Conservation (phyloP, 2,329 filamentous ascomycete species). For the Xylaria sp. region DNA sequence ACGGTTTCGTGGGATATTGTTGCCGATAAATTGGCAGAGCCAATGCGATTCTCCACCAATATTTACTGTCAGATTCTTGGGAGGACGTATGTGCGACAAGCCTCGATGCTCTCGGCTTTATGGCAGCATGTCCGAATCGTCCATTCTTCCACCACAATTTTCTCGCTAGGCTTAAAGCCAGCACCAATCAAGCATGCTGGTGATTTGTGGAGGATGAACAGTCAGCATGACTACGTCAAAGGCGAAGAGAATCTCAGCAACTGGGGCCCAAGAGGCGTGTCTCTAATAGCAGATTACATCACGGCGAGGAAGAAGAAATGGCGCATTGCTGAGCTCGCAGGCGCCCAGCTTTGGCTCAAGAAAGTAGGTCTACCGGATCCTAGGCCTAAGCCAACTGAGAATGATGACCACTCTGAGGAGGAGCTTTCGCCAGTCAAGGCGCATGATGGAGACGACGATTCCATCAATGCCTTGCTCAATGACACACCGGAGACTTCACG, state of each 20-base stretch:
- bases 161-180: constrained; percentile 84
- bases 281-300: constrained; percentile 88
- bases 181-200: constrained; percentile 89
- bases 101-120: constrained; percentile 84
- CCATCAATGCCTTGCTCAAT: constrained; percentile 63
- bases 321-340: constrained; percentile 80
- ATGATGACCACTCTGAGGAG: constrained; percentile 47
- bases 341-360: constrained; percentile 69
- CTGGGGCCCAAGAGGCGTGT: constrained; percentile 90
- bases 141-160: constrained; percentile 84
- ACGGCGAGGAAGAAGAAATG: constrained; percentile 73
- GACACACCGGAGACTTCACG: constrained; percentile 62
- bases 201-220: constrained; percentile 96
- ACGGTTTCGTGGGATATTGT: constrained; percentile 84
- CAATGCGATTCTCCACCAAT: constrained; percentile 85
- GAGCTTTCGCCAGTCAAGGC: constrained; percentile 44
- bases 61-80: constrained; percentile 83
- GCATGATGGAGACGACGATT: constrained; percentile 52
- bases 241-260: constrained; percentile 85
- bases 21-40: constrained; percentile 82
- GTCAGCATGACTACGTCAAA: constrained; percentile 92
- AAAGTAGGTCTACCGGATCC: constrained; percentile 59
- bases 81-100: constrained; percentile 81
- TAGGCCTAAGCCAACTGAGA: constrained; percentile 40
- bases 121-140: constrained; percentile 87